These are phyloP conservation scores for Mikania micrantha DNA, from an alignment of 129 eudicot species.

Conservation along the genomic window DNA sequence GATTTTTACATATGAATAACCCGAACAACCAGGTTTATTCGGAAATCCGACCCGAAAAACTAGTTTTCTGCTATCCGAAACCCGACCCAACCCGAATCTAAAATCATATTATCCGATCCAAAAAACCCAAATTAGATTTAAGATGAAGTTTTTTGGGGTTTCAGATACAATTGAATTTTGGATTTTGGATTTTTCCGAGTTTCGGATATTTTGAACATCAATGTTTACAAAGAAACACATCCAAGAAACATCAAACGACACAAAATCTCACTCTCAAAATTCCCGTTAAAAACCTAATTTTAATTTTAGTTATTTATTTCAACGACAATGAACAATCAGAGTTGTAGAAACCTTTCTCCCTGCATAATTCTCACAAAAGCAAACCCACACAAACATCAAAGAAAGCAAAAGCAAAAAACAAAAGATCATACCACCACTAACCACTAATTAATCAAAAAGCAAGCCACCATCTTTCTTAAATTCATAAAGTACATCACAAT, in stretches of 20 bases:
- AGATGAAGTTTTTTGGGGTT: no score
- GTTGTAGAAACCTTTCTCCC: conserved; percentile 8
- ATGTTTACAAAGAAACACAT: neutral
- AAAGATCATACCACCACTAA: conserved; percentile 26
- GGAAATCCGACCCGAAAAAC: no score
- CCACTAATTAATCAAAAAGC: conserved; percentile 28
- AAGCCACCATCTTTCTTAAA: conserved; percentile 29
- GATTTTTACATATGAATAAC: no score
- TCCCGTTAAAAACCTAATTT: neutral
- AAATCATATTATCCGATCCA: no score
- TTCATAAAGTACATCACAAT: conserved; percentile 27
- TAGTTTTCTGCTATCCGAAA: no score
- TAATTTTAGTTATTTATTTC: neutral
- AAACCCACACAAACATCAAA: conserved; percentile 12
- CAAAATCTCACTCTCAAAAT: neutral
- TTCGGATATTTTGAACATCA: no score
- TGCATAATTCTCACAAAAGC: conserved; percentile 21
- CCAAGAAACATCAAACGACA: neutral
- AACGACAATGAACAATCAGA: neutral
- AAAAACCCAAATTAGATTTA: no score
- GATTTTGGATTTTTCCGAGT: no score
- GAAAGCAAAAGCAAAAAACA: conserved; percentile 28
- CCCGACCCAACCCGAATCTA: no score
- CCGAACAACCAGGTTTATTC: no score
- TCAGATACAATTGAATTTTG: no score